Percentiles rank a stretch among this genome's conserved stretches.
Conservation (phyloP, 192 early-diverging fungal genomes). For the Entrophospora sp. region DNA sequence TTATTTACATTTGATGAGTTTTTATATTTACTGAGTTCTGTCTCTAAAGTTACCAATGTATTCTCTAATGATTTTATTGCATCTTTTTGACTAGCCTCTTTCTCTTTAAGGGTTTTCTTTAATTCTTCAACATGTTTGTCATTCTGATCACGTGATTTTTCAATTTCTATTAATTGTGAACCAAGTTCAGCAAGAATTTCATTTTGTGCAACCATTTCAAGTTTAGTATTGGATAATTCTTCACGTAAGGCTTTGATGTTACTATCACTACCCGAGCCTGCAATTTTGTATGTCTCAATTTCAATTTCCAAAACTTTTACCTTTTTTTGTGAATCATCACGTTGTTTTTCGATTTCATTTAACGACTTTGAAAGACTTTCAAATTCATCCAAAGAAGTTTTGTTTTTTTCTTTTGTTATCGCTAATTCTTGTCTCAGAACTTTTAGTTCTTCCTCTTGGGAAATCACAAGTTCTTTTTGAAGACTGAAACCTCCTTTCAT, state of each 20-base stretch:
- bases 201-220: conserved; percentile 6
- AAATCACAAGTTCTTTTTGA: conserved; percentile 12
- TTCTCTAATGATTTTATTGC: conserved; percentile 1
- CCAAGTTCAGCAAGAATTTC: conserved; percentile 10
- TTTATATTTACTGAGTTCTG: neutral
- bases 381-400: neutral
- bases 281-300: conserved; percentile 7
- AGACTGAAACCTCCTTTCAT: conserved; percentile 1
- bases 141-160: conserved; percentile 8
- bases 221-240: conserved; percentile 10
- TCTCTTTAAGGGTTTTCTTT: neutral
- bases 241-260: neutral
- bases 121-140: neutral
- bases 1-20: neutral
- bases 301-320: conserved; percentile 12
- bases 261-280: neutral
- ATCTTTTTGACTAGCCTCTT: conserved; percentile 9
- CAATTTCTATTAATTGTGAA: conserved; percentile 3
- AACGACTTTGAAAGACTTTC: conserved; percentile 4
- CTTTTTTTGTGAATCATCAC: conserved; percentile 1
- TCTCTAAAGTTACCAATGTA: neutral
- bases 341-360: neutral
- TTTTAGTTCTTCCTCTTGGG: conserved; percentile 5
- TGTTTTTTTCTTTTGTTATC: neutral
- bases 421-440: neutral